These are phyloP conservation scores for Gentiana macrophylla DNA, from an alignment of 257 asterid species.

Conservation along the genomic window DNA sequence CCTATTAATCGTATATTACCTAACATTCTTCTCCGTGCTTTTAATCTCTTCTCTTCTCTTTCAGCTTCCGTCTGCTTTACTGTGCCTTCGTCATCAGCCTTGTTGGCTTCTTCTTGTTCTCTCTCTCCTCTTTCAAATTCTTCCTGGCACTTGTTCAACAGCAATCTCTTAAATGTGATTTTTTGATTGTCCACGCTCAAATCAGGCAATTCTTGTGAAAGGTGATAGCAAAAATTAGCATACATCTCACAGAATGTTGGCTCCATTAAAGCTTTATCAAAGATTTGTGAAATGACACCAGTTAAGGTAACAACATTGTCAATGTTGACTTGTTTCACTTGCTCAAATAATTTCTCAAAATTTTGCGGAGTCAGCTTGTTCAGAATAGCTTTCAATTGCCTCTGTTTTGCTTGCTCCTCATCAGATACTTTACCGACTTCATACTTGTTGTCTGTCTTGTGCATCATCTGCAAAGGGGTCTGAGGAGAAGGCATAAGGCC, in stretches of 20 bases:
- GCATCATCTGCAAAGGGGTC: conserved; percentile 55
- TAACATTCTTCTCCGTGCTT: conserved; percentile 68
- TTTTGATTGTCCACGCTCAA: conserved; percentile 54
- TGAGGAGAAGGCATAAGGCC: conserved; percentile 80
- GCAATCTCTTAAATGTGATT: conserved; percentile 80
- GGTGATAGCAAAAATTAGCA: conserved; percentile 78
- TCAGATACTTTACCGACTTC: conserved; percentile 75
- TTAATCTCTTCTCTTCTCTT: conserved; percentile 78
- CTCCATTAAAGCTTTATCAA: conserved; percentile 90
- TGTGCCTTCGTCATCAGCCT: conserved; percentile 78
- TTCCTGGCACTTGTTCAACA: conserved; percentile 84
- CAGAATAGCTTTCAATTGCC: conserved; percentile 72
- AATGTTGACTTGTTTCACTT: conserved; percentile 74
- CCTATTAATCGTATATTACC: conserved; percentile 94
- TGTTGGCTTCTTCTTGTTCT: conserved; percentile 85
- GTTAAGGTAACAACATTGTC: conserved; percentile 58
- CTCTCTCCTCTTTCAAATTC: conserved; percentile 92
- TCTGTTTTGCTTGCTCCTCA: conserved; percentile 84
- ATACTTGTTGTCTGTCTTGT: conserved; percentile 78
- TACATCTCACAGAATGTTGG: conserved; percentile 99
- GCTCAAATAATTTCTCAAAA: conserved; percentile 76
- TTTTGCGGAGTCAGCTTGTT: conserved; percentile 98
- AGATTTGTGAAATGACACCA: conserved; percentile 90
- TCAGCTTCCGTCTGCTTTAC: conserved; percentile 59
- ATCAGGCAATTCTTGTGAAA: conserved; percentile 71